Evolutionary conservation across 257 asterid genomes (phyloP).

Genomic region (Hygrophila difformis): DNA sequence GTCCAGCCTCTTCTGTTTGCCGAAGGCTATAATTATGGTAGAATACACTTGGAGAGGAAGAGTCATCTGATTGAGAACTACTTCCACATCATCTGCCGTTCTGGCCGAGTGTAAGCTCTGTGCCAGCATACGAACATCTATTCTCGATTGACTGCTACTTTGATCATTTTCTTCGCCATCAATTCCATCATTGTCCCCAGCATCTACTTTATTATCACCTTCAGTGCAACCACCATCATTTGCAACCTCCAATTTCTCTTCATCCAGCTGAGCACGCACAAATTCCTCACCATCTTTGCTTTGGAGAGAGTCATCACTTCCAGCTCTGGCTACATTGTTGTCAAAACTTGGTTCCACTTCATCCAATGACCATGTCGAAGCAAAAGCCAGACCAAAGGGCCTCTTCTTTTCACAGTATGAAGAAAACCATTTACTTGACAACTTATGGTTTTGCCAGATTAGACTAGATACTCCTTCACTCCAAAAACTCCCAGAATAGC

Average conservation of each 20-base stretch:
- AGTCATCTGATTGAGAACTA: slow-evolving; percentile 40
- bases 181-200: slow-evolving; percentile 7
- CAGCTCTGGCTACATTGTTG: slow-evolving; percentile 16
- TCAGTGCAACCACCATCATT: background rate
- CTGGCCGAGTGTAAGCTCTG: slow-evolving; percentile 34
- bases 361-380: slow-evolving; percentile 41
- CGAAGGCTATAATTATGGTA: slow-evolving; percentile 63
- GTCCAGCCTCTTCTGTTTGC: slow-evolving; percentile 58
- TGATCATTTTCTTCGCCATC: slow-evolving; percentile 7
- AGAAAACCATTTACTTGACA: background rate
- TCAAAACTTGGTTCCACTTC: slow-evolving; percentile 24
- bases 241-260: too few relatives aligned
- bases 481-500: slow-evolving; percentile 10
- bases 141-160: slow-evolving; percentile 17
- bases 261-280: slow-evolving; percentile 13
- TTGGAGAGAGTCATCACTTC: slow-evolving; percentile 18
- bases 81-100: slow-evolving; percentile 68
- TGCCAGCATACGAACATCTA: slow-evolving; percentile 65
- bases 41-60: slow-evolving; percentile 84
- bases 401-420: slow-evolving; percentile 21
- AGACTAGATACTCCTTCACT: background rate
- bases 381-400: slow-evolving; percentile 29
- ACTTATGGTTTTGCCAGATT: slow-evolving; percentile 18
- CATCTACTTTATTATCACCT: background rate
- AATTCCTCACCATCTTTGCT: slow-evolving; percentile 12